Percentiles rank a stretch among this genome's conserved stretches.
These are phyloP conservation scores for Arthrinium puccinioides DNA, from an alignment of 2,329 filamentous ascomycete genomes.

Conservation along the genomic window DNA sequence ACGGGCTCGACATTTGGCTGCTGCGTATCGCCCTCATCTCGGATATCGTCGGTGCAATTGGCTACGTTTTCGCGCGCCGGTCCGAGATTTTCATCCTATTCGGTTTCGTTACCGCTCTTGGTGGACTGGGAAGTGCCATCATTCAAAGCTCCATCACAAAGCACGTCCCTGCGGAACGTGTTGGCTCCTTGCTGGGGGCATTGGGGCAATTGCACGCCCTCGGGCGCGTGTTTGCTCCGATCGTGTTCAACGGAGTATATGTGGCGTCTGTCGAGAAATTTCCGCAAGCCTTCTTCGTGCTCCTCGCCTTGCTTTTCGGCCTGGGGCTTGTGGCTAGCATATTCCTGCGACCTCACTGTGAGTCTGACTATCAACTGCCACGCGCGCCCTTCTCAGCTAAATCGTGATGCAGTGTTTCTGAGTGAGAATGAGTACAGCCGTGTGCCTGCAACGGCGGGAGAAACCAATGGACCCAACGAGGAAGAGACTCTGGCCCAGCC, in stretches of 20 bases:
- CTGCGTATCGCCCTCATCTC: constrained; percentile 69
- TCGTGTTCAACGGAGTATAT: constrained; percentile 82
- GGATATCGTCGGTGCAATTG: constrained; percentile 68
- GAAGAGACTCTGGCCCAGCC: no score
- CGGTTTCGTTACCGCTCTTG: constrained; percentile 67
- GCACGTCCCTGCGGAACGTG: constrained; percentile 74
- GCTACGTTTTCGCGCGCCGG: constrained; percentile 61
- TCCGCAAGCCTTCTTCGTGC: constrained; percentile 77
- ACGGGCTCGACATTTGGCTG: constrained; percentile 68
- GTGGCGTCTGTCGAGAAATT: constrained; percentile 70
- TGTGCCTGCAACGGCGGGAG: no score
- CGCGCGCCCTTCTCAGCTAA: no score
- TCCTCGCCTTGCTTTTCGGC: constrained; percentile 60
- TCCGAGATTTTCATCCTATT: constrained; percentile 61
- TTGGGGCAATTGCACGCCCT: constrained; percentile 77
- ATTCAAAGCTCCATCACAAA: constrained; percentile 82
- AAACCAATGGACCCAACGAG: no score
- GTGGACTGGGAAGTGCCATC: constrained; percentile 79
- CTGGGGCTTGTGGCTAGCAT: constrained; percentile 59
- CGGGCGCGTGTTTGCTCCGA: constrained; percentile 69
- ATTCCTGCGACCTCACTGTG: constrained; percentile 68
- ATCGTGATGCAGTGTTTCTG: no score
- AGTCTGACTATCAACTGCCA: no score
- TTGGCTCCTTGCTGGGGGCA: constrained; percentile 84
- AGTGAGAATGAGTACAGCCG: no score